Percentiles rank a stretch among this genome's conserved stretches.
phyloP scores from a whole-genome alignment of 202 grass and related monocot genomes.

The Setaria viridis region DNA sequence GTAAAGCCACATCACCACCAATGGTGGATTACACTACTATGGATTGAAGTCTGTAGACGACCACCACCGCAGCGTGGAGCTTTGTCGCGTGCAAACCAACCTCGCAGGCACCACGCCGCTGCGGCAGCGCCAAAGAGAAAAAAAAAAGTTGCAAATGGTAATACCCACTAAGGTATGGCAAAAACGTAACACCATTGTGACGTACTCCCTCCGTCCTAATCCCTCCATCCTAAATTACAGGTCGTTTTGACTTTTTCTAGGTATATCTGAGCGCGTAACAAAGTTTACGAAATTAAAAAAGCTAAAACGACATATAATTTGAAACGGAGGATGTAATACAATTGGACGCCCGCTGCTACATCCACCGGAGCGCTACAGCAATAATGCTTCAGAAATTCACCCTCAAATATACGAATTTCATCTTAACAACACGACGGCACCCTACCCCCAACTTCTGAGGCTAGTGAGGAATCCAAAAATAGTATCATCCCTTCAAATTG shows the following conservation, averaged over 20 bases:
- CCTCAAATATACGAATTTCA: conserved; percentile 43
- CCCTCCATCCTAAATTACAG: no score
- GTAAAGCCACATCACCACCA: background rate
- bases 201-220: no score
- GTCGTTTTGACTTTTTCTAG: no score
- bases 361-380: conserved; percentile 4
- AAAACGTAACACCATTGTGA: background rate
- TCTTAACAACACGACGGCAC: conserved; percentile 27
- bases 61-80: no score
- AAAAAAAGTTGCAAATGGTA: background rate
- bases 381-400: conserved; percentile 37
- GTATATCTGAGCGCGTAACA: no score
- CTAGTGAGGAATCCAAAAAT: conserved; percentile 35
- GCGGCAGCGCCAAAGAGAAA: background rate
- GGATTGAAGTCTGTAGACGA: background rate
- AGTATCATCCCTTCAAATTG: conserved; percentile 16
- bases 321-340: background rate
- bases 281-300: no score
- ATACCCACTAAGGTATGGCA: background rate
- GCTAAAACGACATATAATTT: no score
- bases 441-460: conserved; percentile 45
- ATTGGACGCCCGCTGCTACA: background rate
- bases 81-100: no score
- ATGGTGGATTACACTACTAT: background rate
- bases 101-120: background rate